phyloP scores from a whole-genome alignment of 768 basidiomycete species.

The Naganishia randhawae region DNA sequence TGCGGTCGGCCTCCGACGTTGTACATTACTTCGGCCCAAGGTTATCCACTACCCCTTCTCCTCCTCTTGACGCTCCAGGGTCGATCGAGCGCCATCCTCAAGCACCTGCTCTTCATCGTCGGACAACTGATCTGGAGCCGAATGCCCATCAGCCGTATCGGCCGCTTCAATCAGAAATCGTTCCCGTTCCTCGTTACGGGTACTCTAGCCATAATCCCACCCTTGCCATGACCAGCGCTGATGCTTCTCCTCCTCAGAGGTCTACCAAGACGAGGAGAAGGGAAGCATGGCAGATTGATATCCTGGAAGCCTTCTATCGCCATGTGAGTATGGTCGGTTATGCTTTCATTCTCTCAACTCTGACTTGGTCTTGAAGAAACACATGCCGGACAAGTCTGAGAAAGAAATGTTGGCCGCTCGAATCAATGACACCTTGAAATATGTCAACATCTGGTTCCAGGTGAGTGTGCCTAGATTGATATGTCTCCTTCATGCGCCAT shows the following conservation, averaged over 20 bases:
- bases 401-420: conserved; percentile 13
- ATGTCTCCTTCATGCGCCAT: too few species aligned
- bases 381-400: conserved; percentile 16
- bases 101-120: conserved; percentile 1
- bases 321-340: neutral
- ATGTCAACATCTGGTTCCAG: conserved; percentile 23
- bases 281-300: conserved; percentile 21
- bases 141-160: neutral
- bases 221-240: neutral
- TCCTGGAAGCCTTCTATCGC: conserved; percentile 14
- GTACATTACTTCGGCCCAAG: neutral
- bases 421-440: conserved; percentile 18
- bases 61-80: neutral
- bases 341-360: neutral
- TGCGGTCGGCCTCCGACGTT: neutral
- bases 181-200: neutral
- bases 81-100: neutral
- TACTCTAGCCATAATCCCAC: conserved; percentile 19
- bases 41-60: neutral
- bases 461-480: neutral
- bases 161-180: neutral
- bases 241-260: neutral
- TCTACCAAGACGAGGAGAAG: conserved; percentile 9
- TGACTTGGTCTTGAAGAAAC: conserved; percentile 2
- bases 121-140: conserved; percentile 7